Evolutionary conservation across 2,329 filamentous ascomycete species (phyloP), one percentile per base, ranked within the genome.

Genomic region (Penicillium brevicompactum): DNA sequence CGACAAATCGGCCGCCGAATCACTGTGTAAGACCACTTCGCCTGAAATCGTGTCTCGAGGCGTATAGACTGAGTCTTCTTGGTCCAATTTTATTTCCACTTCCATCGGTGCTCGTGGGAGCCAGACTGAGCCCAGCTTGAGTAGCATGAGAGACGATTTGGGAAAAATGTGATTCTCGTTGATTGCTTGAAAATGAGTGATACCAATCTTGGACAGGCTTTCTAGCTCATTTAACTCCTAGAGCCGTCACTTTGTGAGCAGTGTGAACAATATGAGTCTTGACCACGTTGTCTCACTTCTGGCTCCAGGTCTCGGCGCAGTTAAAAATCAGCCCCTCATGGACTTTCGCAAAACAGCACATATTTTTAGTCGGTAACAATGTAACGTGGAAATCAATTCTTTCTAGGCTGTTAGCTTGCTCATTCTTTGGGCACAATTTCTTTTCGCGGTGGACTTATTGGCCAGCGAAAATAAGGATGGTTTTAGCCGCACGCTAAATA

Each of bases 31-130:
- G 11, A 63, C 46, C 10, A 65, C 24, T 8, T 57, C 46, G 11
- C 62, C 61, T 9, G 59, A 59, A 14, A 65, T 45, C 13, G 30
- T 49, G 38, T 62, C 58, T 34, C 47, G 46, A 16, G 49, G 45
- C 1, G 53, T 57, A 30, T 60, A 63, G 24, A 42, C 38, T 8
- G 54, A 16, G 13, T 53, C 44, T 44, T 22, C 5, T 34, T 44
- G 21, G 14, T 54, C 46, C 21, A 51, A 14, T n/a, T n/a, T 50
- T 24, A 54, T 32, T 14, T 54, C 52, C 10, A 41, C 32, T 14
- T 45, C 30, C 24, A 54, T 43, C 31, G 22, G 34, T 45, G 52
- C 22, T 14, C 24, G 32, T 24, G 24, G 22, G 18, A 45, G 32
- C 11, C 16, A 3, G 27, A 45, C 14, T 32, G 42, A 32, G 27